phyloP scores from a whole-genome alignment of 73 alveolate species.

The Paramecium biaurelia region DNA sequence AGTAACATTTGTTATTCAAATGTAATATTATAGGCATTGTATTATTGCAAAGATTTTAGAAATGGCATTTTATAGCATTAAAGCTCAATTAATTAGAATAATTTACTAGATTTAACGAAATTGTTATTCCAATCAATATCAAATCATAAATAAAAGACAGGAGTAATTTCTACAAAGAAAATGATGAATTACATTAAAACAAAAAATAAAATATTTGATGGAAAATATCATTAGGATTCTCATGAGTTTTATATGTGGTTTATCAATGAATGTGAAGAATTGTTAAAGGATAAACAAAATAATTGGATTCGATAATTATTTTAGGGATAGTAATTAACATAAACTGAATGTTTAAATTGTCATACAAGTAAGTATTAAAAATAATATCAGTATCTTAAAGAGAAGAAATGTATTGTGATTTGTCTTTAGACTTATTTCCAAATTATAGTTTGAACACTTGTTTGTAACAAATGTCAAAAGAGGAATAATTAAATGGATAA shows the following conservation, averaged over 20 bases:
- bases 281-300: constrained; percentile 48
- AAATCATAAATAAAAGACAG: constrained; percentile 43
- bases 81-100: constrained; percentile 28
- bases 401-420: constrained; percentile 54
- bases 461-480: constrained; percentile 12
- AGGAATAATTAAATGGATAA: constrained; percentile 45
- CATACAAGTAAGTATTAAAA: neutral
- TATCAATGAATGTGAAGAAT: constrained; percentile 48
- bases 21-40: constrained; percentile 46
- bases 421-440: constrained; percentile 42
- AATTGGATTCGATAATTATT: constrained; percentile 44
- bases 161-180: constrained; percentile 48
- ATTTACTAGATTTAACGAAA: neutral
- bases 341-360: constrained; percentile 48
- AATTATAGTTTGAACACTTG: constrained; percentile 42
- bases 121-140: constrained; percentile 26
- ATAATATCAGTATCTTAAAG: constrained; percentile 32
- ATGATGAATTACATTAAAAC: constrained; percentile 61
- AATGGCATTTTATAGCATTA: constrained; percentile 13
- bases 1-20: constrained; percentile 60
- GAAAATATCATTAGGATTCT: constrained; percentile 57
- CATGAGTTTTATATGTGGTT: constrained; percentile 66
- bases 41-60: constrained; percentile 48
- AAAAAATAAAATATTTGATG: constrained; percentile 53
- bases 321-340: constrained; percentile 49